A percentile compares a stretch with the other conserved stretches of the same genome.
These are phyloP conservation scores for Calonectria naviculata DNA, from an alignment of 2,329 filamentous ascomycete genomes.

Conservation along the genomic window DNA sequence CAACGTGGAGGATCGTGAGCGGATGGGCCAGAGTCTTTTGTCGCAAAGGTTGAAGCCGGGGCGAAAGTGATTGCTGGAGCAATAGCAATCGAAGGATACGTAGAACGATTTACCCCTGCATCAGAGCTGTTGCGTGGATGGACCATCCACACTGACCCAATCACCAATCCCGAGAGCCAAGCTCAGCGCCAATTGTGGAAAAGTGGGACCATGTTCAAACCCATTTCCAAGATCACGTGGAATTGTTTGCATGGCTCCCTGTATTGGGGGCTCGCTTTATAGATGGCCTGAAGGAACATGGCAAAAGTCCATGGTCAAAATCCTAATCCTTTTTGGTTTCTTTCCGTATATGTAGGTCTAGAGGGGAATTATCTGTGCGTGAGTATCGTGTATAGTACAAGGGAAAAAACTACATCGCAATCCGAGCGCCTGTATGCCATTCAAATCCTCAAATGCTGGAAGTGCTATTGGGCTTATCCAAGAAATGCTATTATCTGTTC, in stretches of 20 bases:
- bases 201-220: slow-evolving; percentile 27
- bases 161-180: slow-evolving; percentile 15
- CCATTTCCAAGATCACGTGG: slow-evolving; percentile 17
- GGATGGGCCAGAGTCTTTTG: neutral
- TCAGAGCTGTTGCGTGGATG: slow-evolving; percentile 28
- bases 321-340: neutral
- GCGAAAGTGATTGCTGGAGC: slow-evolving; percentile 25
- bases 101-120: slow-evolving; percentile 34
- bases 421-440: neutral
- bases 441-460: neutral
- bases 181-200: slow-evolving; percentile 26
- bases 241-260: neutral
- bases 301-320: neutral
- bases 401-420: neutral
- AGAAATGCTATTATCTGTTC: slow-evolving; percentile 11
- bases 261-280: neutral
- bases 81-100: slow-evolving; percentile 25
- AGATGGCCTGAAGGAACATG: neutral
- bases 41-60: neutral
- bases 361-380: slow-evolving; percentile 2
- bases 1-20: neutral
- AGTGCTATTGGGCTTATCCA: neutral
- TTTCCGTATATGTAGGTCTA: neutral
- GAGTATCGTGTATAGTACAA: neutral
- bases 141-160: slow-evolving; percentile 14